phyloP scores from a whole-genome alignment of 2,329 filamentous ascomycete species.

The Acephala macrosclerotiorum region DNA sequence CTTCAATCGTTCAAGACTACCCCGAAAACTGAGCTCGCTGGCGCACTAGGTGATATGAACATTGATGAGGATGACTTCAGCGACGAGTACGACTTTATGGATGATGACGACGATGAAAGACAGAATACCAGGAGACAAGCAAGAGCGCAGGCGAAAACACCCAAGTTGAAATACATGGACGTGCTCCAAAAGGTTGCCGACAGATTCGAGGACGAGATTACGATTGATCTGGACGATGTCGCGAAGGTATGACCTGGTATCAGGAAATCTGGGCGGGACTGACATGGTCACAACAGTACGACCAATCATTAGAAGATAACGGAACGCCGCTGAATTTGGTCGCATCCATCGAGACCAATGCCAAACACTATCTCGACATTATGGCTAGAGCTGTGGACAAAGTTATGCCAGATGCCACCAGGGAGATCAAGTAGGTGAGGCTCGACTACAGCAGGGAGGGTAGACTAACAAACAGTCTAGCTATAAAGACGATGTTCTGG shows the following conservation, averaged over 20 bases:
- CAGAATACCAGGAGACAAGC: conserved; percentile 53
- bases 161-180: conserved; percentile 87
- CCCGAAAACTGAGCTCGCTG: conserved; percentile 74
- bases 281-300: conserved; percentile 61
- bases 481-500: conserved; percentile 97
- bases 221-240: conserved; percentile 90
- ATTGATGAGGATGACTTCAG: conserved; percentile 87
- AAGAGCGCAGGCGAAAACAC: conserved; percentile 59
- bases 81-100: conserved; percentile 94
- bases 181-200: conserved; percentile 89
- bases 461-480: conserved; percentile 53
- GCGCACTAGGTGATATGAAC: conserved; percentile 83
- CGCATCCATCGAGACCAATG: conserved; percentile 86
- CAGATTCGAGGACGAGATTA: conserved; percentile 76
- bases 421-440: conserved; percentile 73
- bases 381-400: conserved; percentile 88
- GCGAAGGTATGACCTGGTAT: conserved; percentile 59
- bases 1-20: conserved; percentile 86
- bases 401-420: conserved; percentile 79
- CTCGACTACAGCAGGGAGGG: not conserved
- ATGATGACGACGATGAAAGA: conserved; percentile 71
- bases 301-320: conserved; percentile 72
- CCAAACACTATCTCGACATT: conserved; percentile 94
- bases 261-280: conserved; percentile 53
- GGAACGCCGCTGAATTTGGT: conserved; percentile 67